Evolutionary conservation across 192 early-diverging fungal species (phyloP), one percentile per base, ranked within the genome.

Genomic region (Coemansia sp.): DNA sequence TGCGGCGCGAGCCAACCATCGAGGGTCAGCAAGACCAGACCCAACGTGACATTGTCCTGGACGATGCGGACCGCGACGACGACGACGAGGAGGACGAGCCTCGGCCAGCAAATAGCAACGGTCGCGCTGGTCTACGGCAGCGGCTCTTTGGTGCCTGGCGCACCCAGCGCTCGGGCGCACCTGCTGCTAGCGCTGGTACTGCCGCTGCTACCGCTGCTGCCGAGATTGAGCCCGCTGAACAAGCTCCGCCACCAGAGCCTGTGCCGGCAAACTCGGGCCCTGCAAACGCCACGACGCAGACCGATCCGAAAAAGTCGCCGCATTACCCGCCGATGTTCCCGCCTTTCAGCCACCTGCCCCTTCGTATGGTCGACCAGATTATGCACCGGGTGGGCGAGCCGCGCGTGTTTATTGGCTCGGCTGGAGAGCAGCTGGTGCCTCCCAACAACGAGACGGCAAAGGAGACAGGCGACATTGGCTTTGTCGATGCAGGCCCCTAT

Each of bases 261-360:
- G 35, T 50, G 4, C 9, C 11, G 6, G 14, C 26, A 5, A 3
- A 14, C 3, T n/a, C 30, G 33, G 10, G 9, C 5, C 9, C 28
- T 1, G 5, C 45, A 1, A 29, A 28, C 15, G 23, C 40, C 9
- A 1, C 29, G 33, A 8, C 32, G n/a, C 3, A 8, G 14, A n/a
- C 7, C 2, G 14, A 39, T 6, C 19, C 6, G 36, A 25, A 36
- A 7, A 36, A 39, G 36, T 50, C 48, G 14, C 23, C 46, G 33
- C 40, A 26, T 14, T n/a, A 38, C 13, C 40, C 52, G 42, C 60
- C 60, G 0, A 77, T 77, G 73, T 77, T 77, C 34, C 62, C 73
- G 57, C 73, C 73, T 5, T 77, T 77, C 63, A 77, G 73, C 46
- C 73, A 77, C 23, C 23, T 77, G 67, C 73, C 73, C 2, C 32